Conservation (phyloP, 2,329 filamentous ascomycete genomes). For the Botrytis byssoidea region DNA sequence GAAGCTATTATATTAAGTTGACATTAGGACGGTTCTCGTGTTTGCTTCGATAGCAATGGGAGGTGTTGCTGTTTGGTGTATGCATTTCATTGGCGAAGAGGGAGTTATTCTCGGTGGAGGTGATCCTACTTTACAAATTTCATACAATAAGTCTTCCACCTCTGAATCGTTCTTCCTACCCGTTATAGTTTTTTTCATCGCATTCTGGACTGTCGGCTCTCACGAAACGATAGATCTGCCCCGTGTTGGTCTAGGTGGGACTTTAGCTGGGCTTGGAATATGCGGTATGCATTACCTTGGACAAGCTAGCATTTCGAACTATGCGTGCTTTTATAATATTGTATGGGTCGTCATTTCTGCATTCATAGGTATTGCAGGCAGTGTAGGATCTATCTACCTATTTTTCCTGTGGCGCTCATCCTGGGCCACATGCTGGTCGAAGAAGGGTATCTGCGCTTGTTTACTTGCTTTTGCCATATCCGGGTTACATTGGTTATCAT, state of each 20-base stretch:
- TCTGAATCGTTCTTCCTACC: conserved; percentile 78
- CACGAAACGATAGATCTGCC: conserved; percentile 56
- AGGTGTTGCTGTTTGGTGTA: conserved; percentile 71
- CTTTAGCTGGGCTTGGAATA: conserved; percentile 70
- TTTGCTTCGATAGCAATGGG: conserved; percentile 70
- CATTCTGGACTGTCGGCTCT: conserved; percentile 68
- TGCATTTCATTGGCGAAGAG: conserved; percentile 81
- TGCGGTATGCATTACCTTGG: conserved; percentile 87
- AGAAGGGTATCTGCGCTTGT: conserved; percentile 62
- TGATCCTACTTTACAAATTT: conserved; percentile 62
- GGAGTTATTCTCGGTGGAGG: conserved; percentile 71
- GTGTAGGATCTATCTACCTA: conserved; percentile 63
- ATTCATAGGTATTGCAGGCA: conserved; percentile 70
- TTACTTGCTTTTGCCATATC: conserved; percentile 73
- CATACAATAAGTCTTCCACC: conserved; percentile 71
- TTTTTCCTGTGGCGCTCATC: conserved; percentile 75
- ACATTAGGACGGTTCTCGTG: conserved; percentile 57
- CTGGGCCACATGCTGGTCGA: conserved; percentile 79
- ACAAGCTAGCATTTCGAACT: conserved; percentile 80
- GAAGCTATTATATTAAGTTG: conserved; percentile 2
- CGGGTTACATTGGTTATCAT: conserved; percentile 84
- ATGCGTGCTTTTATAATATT: conserved; percentile 62
- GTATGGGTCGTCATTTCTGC: conserved; percentile 61
- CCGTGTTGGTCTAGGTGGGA: conserved; percentile 61
- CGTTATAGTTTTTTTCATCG: conserved; percentile 68